phyloP scores from a whole-genome alignment of 805 yeast species.

The Saturnispora sanitii region DNA sequence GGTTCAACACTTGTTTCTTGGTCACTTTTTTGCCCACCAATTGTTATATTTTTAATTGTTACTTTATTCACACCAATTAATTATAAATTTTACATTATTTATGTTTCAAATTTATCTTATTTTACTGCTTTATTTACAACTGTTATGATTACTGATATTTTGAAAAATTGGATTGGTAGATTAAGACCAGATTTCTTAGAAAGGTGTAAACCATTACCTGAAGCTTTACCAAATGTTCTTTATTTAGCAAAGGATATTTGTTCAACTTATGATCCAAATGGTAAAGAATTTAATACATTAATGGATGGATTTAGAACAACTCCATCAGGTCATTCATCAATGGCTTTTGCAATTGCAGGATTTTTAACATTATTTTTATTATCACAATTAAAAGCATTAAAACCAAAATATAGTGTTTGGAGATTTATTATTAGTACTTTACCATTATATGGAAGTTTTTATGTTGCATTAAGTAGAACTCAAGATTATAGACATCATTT shows the following conservation, averaged over 20 bases:
- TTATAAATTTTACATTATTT: constrained; percentile 51
- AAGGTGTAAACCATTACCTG: constrained; percentile 62
- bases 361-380: constrained; percentile 54
- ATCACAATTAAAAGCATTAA: constrained; percentile 45
- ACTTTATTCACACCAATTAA: constrained; percentile 32
- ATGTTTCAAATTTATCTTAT: constrained; percentile 59
- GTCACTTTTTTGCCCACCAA: constrained; percentile 41
- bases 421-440: constrained; percentile 41
- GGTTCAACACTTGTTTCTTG: constrained; percentile 43
- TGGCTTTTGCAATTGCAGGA: constrained; percentile 59
- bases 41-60: constrained; percentile 20
- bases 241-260: constrained; percentile 59
- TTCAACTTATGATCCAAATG: constrained; percentile 36
- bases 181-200: constrained; percentile 88
- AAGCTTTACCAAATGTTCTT: constrained; percentile 44
- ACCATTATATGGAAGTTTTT: constrained; percentile 60
- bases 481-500: constrained; percentile 93
- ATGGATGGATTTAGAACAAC: constrained; percentile 74
- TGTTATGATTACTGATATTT: constrained; percentile 54
- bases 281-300: constrained; percentile 23
- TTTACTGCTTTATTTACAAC: constrained; percentile 49
- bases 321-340: constrained; percentile 73
- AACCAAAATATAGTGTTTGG: constrained; percentile 47
- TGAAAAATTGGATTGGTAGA: constrained; percentile 81
- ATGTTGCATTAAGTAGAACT: constrained; percentile 78